Conservation (phyloP, 2,329 filamentous ascomycete genomes). For the Alternaria ethzedia region DNA sequence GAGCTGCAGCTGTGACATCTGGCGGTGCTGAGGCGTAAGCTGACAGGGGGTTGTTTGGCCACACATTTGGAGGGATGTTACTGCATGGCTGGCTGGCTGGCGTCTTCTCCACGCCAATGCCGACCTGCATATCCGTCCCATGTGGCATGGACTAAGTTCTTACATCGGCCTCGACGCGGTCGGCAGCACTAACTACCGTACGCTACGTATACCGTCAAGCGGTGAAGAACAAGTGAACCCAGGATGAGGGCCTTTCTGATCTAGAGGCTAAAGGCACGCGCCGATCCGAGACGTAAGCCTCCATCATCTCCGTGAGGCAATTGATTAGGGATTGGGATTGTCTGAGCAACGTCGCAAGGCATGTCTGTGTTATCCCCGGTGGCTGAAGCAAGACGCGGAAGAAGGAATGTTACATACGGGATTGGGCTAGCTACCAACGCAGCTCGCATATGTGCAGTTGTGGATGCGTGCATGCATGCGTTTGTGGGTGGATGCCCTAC, state of each 20-base stretch:
- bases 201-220: background rate
- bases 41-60: constrained; percentile 7
- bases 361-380: background rate
- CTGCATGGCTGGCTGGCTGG: background rate
- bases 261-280: background rate
- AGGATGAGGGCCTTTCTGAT: background rate
- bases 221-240: background rate
- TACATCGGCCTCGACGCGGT: background rate
- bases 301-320: background rate
- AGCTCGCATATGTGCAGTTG: background rate
- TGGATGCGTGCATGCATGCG: constrained; percentile 1
- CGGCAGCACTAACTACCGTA: background rate
- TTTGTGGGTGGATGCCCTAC: background rate
- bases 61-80: background rate
- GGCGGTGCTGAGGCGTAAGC: constrained; percentile 11
- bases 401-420: background rate
- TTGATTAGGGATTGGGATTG: background rate
- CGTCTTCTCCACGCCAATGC: background rate
- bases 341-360: background rate
- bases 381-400: background rate
- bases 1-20: background rate
- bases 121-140: background rate
- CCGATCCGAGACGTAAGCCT: background rate
- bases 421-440: background rate
- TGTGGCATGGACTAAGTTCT: background rate